A percentile compares a stretch with the other conserved stretches of the same genome.
Conservation (phyloP, 345 rosid species). For the Rubroshorea leprosula region DNA sequence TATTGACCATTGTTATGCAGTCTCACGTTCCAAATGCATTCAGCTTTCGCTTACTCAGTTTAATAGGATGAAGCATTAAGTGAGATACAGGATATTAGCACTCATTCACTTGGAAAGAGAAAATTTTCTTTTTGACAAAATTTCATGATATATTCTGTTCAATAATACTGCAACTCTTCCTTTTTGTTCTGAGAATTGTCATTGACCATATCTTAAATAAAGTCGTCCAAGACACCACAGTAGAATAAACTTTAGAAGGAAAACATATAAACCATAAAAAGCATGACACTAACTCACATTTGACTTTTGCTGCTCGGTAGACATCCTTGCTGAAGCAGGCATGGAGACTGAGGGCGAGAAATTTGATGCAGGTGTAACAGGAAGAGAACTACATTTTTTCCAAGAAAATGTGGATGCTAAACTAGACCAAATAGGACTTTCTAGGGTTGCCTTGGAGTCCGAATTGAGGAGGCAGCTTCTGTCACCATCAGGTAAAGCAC, state of each 20-base stretch:
- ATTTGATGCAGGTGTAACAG: constrained; percentile 54
- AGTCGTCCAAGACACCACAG: neutral
- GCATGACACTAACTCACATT: constrained; percentile 33
- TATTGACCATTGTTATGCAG: too few species aligned
- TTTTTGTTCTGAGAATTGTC: neutral
- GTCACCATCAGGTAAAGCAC: constrained; percentile 42
- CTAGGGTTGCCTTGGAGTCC: constrained; percentile 36
- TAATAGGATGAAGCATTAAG: too few species aligned
- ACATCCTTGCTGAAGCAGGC: constrained; percentile 56
- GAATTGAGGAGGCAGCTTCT: constrained; percentile 61
- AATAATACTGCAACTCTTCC: neutral
- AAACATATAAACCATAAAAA: constrained; percentile 6
- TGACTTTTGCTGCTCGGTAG: constrained; percentile 41
- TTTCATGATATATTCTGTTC: neutral
- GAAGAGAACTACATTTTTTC: constrained; percentile 78
- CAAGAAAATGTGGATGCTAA: constrained; percentile 44
- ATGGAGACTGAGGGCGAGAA: constrained; percentile 55
- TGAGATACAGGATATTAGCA: too few species aligned
- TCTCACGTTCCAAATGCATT: too few species aligned
- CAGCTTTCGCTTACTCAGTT: too few species aligned
- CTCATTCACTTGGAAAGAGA: neutral
- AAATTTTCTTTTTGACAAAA: neutral
- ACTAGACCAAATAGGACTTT: constrained; percentile 36
- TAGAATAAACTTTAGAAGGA: neutral
- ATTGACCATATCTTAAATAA: neutral